These are phyloP conservation scores for Thuja plicata DNA, from an alignment of 83 land plant species.

Conservation along the genomic window DNA sequence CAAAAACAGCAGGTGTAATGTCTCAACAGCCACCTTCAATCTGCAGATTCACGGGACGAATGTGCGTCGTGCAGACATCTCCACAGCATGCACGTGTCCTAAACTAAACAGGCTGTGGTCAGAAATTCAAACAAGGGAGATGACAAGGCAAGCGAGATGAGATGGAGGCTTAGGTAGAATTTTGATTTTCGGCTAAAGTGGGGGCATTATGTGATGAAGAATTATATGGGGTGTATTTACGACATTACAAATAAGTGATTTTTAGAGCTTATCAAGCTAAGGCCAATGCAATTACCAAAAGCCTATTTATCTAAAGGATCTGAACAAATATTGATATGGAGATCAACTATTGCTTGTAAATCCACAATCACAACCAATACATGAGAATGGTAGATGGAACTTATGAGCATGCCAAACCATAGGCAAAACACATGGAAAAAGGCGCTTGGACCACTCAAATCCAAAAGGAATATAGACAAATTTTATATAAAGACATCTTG, in stretches of 20 bases:
- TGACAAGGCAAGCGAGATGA: no score
- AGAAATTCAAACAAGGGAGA: no score
- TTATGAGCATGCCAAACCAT: background rate
- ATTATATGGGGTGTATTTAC: no score
- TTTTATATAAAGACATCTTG: background rate
- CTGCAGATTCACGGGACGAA: no score
- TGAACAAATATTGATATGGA: background rate
- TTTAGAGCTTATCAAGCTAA: background rate
- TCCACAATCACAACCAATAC: background rate
- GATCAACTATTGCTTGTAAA: background rate
- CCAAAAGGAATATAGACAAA: background rate
- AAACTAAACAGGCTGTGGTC: no score
- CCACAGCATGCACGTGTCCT: no score
- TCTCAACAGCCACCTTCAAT: no score
- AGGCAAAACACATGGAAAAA: background rate
- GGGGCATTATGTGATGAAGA: no score
- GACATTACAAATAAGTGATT: background rate
- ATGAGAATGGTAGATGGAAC: background rate
- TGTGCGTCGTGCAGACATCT: no score
- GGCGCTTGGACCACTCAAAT: background rate
- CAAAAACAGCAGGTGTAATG: no score
- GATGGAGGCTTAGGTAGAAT: no score
- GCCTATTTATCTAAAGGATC: background rate
- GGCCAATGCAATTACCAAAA: background rate
- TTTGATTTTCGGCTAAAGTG: no score